These are phyloP conservation scores for Curvularia sp. DNA, from an alignment of 2,329 filamentous ascomycete species.

Conservation along the genomic window DNA sequence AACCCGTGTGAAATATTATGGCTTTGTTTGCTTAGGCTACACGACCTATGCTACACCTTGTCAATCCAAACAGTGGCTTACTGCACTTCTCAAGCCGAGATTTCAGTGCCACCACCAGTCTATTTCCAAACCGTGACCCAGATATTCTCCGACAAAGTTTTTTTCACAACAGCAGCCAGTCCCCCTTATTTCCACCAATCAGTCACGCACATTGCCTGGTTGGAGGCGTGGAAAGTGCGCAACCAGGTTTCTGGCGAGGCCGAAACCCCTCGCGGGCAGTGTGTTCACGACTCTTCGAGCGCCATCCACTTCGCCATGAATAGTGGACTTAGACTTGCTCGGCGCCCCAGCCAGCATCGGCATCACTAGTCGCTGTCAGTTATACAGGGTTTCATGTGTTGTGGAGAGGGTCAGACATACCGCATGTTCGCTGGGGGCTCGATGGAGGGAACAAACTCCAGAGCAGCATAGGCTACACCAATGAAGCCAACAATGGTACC, in stretches of 20 bases:
- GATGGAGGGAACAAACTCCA: conserved; percentile 61
- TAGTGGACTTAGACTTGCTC: conserved; percentile 57
- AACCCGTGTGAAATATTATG: conserved; percentile 22
- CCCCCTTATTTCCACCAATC: conserved; percentile 9
- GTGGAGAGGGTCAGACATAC: conserved; percentile 32
- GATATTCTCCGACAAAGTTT: background rate
- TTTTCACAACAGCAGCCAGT: background rate
- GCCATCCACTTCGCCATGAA: conserved; percentile 33
- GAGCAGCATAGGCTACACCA: conserved; percentile 74
- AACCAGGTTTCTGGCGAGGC: conserved; percentile 11
- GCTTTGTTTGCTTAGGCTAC: conserved; percentile 6
- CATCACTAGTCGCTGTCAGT: conserved; percentile 51
- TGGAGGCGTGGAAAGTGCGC: conserved; percentile 25
- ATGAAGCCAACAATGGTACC: conserved; percentile 79
- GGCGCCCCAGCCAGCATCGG: conserved; percentile 61
- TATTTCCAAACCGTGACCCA: conserved; percentile 7
- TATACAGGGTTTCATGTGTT: background rate
- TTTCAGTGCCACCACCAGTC: conserved; percentile 3
- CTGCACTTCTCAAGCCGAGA: conserved; percentile 8
- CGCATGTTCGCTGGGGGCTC: conserved; percentile 63
- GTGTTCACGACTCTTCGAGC: conserved; percentile 30
- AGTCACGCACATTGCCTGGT: conserved; percentile 17
- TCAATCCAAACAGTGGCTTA: conserved; percentile 2
- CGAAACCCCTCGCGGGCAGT: conserved; percentile 9
- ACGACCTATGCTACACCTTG: conserved; percentile 22